A percentile compares a stretch with the other conserved stretches of the same genome.
phyloP scores from a whole-genome alignment of 2,329 filamentous ascomycete genomes.

The Capronia epimyces region DNA sequence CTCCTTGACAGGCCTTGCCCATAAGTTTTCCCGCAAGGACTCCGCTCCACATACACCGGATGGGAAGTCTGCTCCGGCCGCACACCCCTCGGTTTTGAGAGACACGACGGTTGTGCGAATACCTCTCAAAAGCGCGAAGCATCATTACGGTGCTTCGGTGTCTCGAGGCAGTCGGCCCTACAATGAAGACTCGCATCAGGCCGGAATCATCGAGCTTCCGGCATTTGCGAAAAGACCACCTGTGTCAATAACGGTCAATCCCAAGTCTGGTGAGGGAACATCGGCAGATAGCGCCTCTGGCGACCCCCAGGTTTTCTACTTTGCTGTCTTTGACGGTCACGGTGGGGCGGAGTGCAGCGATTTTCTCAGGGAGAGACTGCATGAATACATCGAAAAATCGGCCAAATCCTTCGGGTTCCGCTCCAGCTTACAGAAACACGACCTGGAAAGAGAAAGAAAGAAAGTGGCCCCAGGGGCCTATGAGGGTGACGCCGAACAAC shows the following conservation, averaged over 20 bases:
- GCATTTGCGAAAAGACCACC: conserved; percentile 84
- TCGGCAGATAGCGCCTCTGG: conserved; percentile 69
- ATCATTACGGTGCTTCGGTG: conserved; percentile 80
- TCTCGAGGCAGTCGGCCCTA: conserved; percentile 77
- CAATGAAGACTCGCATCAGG: conserved; percentile 93
- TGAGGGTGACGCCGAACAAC: conserved; percentile 15
- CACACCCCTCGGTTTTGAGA: conserved; percentile 56
- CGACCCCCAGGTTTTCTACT: conserved; percentile 96
- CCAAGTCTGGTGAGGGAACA: conserved; percentile 39
- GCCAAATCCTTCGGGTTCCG: conserved; percentile 69
- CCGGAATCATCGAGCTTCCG: conserved; percentile 86
- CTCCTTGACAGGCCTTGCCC: conserved; percentile 58
- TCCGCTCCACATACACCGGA: conserved; percentile 67
- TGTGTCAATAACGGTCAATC: conserved; percentile 49
- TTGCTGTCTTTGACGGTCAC: conserved; percentile 93
- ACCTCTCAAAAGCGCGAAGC: conserved; percentile 85
- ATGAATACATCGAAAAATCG: conserved; percentile 81
- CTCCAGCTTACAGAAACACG: conserved; percentile 60
- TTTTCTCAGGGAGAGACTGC: conserved; percentile 77
- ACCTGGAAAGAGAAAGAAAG: conserved; percentile 7
- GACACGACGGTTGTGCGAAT: conserved; percentile 94
- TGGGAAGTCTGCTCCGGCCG: conserved; percentile 51
- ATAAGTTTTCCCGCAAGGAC: conserved; percentile 79
- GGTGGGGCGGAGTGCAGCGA: conserved; percentile 83
- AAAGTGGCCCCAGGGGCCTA: conserved; percentile 2